Conservation (phyloP, 306 rosid genomes). For the Trifolium pratense region DNA sequence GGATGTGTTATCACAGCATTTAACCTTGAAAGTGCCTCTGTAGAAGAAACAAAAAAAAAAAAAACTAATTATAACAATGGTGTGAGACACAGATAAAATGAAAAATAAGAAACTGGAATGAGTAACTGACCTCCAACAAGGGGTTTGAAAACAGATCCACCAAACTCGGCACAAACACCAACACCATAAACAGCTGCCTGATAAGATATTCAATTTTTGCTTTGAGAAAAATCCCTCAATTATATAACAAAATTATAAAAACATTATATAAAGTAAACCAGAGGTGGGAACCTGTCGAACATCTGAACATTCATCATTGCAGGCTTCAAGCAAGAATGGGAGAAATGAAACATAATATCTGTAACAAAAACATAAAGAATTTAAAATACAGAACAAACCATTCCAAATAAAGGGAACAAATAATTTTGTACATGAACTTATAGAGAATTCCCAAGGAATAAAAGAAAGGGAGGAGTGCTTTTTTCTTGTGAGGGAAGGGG, state of each 20-base stretch:
- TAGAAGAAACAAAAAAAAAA: constrained; percentile 35
- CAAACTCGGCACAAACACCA: constrained; percentile 97
- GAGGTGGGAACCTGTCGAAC: constrained; percentile 77
- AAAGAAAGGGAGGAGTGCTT: background rate
- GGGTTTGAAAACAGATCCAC: constrained; percentile 85
- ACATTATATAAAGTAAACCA: constrained; percentile 11
- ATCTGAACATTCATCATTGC: constrained; percentile 92
- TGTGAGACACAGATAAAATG: constrained; percentile 6
- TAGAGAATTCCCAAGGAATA: constrained; percentile 18
- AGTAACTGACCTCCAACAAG: constrained; percentile 74
- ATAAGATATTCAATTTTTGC: constrained; percentile 34
- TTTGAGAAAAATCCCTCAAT: constrained; percentile 1
- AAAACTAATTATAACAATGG: constrained; percentile 22
- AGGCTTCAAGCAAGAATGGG: constrained; percentile 95
- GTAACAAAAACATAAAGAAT: constrained; percentile 42
- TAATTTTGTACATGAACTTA: background rate
- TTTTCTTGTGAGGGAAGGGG: constrained; percentile 8
- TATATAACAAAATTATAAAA: background rate
- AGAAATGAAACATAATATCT: constrained; percentile 88
- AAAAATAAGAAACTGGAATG: constrained; percentile 20
- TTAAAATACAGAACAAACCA: constrained; percentile 35
- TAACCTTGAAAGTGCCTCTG: constrained; percentile 93
- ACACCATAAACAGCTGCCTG: constrained; percentile 99
- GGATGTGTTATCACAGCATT: constrained; percentile 91
- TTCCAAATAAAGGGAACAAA: constrained; percentile 13